These are phyloP conservation scores for Elaeis guineensis DNA, from an alignment of 176 grass and related monocot genomes.

Conservation along the genomic window DNA sequence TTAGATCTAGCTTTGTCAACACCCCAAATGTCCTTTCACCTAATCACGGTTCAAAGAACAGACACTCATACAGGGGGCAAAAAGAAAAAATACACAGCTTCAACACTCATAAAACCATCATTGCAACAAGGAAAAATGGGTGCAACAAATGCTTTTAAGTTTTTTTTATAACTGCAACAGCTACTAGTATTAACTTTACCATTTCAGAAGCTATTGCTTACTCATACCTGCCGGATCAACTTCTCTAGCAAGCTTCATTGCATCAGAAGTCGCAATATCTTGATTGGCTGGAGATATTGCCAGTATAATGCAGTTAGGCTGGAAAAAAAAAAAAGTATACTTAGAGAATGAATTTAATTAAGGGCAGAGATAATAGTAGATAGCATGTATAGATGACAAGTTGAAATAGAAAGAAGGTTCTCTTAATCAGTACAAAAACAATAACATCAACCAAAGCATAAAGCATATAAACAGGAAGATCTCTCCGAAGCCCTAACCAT, in stretches of 20 bases:
- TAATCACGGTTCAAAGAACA: constrained; percentile 7
- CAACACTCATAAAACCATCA: too few species aligned
- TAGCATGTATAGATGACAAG: too few species aligned
- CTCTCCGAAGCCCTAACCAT: too few species aligned
- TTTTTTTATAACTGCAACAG: background rate
- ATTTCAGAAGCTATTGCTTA: background rate
- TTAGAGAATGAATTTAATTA: background rate
- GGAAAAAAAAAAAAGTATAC: constrained; percentile 1
- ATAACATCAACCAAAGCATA: too few species aligned
- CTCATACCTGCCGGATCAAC: constrained; percentile 39
- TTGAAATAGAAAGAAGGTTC: too few species aligned
- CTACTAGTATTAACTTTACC: background rate
- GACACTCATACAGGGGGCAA: too few species aligned
- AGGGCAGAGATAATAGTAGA: too few species aligned
- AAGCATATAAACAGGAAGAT: too few species aligned
- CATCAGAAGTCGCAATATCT: constrained; percentile 47
- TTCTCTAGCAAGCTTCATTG: constrained; percentile 32
- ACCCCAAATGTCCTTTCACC: constrained; percentile 90
- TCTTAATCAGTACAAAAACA: too few species aligned
- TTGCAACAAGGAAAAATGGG: too few species aligned
- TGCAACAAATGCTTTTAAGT: too few species aligned
- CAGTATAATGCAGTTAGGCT: constrained; percentile 40
- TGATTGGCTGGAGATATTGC: constrained; percentile 53
- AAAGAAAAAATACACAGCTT: too few species aligned
- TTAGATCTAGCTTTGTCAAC: constrained; percentile 80